Evolutionary conservation across 2,329 filamentous ascomycete species (phyloP).

Genomic region (Byssoonygena ceratinophila): DNA sequence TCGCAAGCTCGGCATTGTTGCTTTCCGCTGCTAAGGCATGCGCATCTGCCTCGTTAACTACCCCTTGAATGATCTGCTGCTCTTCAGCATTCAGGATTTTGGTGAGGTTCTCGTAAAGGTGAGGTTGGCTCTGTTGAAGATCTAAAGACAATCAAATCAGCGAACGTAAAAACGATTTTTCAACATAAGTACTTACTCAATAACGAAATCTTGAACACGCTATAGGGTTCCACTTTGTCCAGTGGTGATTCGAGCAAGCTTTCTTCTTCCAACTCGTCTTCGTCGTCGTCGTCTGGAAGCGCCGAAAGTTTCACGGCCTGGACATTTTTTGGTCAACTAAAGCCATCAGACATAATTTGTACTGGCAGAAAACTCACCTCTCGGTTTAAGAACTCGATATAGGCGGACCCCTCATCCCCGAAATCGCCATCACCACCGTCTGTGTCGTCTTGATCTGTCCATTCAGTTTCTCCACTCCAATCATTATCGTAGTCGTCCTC

Average conservation of each 20-base stretch:
- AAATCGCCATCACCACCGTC: constrained; percentile 54
- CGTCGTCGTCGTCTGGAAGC: constrained; percentile 63
- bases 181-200: constrained; percentile 53
- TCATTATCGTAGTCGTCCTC: constrained; percentile 73
- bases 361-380: constrained; percentile 48
- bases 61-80: constrained; percentile 66
- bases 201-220: constrained; percentile 71
- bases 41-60: constrained; percentile 60
- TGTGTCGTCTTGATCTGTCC: constrained; percentile 53
- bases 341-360: neutral
- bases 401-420: constrained; percentile 85
- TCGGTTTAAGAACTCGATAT: constrained; percentile 89
- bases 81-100: constrained; percentile 70
- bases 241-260: constrained; percentile 85
- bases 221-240: constrained; percentile 90
- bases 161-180: neutral
- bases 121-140: constrained; percentile 81
- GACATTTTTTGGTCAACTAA: constrained; percentile 15
- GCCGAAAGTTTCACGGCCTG: constrained; percentile 75
- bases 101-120: constrained; percentile 72
- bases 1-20: constrained; percentile 29
- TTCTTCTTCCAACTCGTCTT: constrained; percentile 87
- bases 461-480: constrained; percentile 67
- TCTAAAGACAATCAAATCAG: constrained; percentile 39
- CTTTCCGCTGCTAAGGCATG: constrained; percentile 36